These are phyloP conservation scores for Zelopaecilomyces penicillatus DNA, from an alignment of 2,329 filamentous ascomycete species.

Conservation along the genomic window DNA sequence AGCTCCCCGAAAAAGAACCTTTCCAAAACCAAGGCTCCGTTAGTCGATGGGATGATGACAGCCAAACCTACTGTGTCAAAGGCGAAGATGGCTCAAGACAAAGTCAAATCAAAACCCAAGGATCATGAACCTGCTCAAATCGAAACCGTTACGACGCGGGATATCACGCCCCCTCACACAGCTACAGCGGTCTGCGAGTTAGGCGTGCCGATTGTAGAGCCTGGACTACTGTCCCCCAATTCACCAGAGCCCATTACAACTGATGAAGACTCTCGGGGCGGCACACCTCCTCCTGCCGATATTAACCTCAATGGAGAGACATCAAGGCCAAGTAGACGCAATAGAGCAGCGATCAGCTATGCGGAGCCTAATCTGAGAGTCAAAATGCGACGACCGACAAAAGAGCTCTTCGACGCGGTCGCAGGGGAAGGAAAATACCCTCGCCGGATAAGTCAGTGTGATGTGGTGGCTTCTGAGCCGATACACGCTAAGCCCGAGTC, in stretches of 20 bases:
- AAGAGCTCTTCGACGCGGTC: slow-evolving; percentile 68
- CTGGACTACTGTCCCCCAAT: slow-evolving; percentile 35
- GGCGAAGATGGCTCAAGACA: slow-evolving; percentile 18
- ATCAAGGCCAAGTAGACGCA: slow-evolving; percentile 57
- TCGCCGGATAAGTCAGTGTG: slow-evolving; percentile 31
- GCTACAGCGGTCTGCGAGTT: slow-evolving; percentile 13
- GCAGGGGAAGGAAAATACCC: slow-evolving; percentile 50
- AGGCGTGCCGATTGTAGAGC: slow-evolving; percentile 26
- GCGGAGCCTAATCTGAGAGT: slow-evolving; percentile 72
- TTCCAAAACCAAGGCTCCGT: slow-evolving; percentile 26
- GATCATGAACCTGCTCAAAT: slow-evolving; percentile 13
- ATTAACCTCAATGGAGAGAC: slow-evolving; percentile 48
- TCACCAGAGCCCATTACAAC: slow-evolving; percentile 39
- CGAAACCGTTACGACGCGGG: slow-evolving; percentile 12
- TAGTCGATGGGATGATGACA: slow-evolving; percentile 28
- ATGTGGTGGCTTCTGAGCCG: slow-evolving; percentile 17
- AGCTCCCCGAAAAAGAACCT: slow-evolving; percentile 47
- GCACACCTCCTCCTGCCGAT: slow-evolving; percentile 53
- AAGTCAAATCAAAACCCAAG: slow-evolving; percentile 21
- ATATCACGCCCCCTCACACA: slow-evolving; percentile 12
- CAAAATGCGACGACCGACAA: slow-evolving; percentile 77
- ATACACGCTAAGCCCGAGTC: slow-evolving; percentile 26
- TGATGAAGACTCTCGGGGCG: slow-evolving; percentile 29
- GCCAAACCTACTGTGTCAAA: slow-evolving; percentile 29
- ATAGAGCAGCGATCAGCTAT: slow-evolving; percentile 64